Percentiles rank a stretch among this genome's conserved stretches.
Evolutionary conservation across 2,329 filamentous ascomycete genomes (phyloP).

Genomic region (Capronia epimyces): DNA sequence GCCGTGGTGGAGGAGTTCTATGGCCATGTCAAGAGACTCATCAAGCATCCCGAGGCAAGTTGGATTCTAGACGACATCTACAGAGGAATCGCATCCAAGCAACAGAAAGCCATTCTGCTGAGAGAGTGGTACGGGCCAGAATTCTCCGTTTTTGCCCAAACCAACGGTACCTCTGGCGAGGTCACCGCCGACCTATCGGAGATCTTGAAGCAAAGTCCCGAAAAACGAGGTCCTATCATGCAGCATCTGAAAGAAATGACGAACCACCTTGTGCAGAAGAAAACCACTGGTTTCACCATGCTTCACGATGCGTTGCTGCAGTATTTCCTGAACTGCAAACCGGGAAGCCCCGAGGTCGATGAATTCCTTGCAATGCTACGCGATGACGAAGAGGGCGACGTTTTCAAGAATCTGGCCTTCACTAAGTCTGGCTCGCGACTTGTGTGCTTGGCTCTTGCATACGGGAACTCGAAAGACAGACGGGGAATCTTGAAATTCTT

Average conservation of each 20-base stretch:
- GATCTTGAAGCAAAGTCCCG: conserved; percentile 71
- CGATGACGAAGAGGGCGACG: conserved; percentile 81
- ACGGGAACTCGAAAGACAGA: conserved; percentile 86
- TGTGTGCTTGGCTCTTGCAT: conserved; percentile 72
- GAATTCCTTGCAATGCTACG: conserved; percentile 89
- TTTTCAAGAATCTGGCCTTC: conserved; percentile 93
- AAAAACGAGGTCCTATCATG: conserved; percentile 84
- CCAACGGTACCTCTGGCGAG: conserved; percentile 34
- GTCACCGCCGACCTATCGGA: conserved; percentile 60
- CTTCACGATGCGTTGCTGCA: conserved; percentile 97
- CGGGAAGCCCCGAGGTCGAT: conserved; percentile 71
- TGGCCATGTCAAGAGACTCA: conserved; percentile 83
- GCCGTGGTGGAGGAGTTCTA: conserved; percentile 92
- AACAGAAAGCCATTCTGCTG: conserved; percentile 78
- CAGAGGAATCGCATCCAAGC: conserved; percentile 73
- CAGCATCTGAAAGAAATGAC: conserved; percentile 78
- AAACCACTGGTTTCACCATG: conserved; percentile 93
- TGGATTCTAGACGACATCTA: conserved; percentile 99
- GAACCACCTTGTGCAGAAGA: conserved; percentile 91
- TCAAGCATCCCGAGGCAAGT: conserved; percentile 91
- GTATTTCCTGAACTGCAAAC: conserved; percentile 76
- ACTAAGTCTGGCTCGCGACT: conserved; percentile 81
- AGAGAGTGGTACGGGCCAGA: conserved; percentile 96
- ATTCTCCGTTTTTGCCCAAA: conserved; percentile 71
- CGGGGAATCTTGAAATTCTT: conserved; percentile 82